Percentiles rank a stretch among this genome's conserved stretches.
Conservation (phyloP, 1,284 basidiomycete species). For the Peniophora sp. region DNA sequence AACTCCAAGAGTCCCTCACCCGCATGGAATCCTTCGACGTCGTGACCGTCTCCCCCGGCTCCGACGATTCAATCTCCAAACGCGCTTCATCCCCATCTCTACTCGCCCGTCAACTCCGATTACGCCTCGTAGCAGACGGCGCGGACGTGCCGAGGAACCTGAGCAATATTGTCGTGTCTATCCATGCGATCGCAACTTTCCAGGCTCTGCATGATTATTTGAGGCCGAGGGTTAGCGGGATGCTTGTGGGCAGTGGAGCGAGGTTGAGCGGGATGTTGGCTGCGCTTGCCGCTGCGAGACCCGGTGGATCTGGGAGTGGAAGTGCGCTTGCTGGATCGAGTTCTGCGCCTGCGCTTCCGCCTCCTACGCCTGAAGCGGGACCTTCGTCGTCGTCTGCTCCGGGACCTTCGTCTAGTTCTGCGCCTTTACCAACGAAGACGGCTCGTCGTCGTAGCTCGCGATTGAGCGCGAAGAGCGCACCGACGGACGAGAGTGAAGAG, state of each 20-base stretch:
- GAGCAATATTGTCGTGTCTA: conserved; percentile 88
- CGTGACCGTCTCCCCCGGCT: conserved; percentile 72
- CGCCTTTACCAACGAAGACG: background rate
- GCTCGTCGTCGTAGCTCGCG: conserved; percentile 75
- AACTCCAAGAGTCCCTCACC: conserved; percentile 88
- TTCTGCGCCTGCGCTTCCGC: conserved; percentile 21
- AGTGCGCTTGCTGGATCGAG: conserved; percentile 17
- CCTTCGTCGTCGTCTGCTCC: conserved; percentile 23
- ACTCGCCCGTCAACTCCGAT: conserved; percentile 80
- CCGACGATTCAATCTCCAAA: conserved; percentile 76
- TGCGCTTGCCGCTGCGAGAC: conserved; percentile 76
- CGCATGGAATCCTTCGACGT: conserved; percentile 94
- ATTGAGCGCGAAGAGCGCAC: conserved; percentile 59
- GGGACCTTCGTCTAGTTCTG: conserved; percentile 8
- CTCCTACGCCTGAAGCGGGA: conserved; percentile 19
- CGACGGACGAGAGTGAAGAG: conserved; percentile 12
- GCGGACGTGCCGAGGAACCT: conserved; percentile 80
- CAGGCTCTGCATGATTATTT: conserved; percentile 93
- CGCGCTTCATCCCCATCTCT: conserved; percentile 74
- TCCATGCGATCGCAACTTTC: conserved; percentile 95
- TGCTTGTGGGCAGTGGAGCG: conserved; percentile 48
- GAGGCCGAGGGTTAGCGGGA: conserved; percentile 80
- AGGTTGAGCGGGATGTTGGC: conserved; percentile 87
- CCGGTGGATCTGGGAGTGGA: conserved; percentile 29
- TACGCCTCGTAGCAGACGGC: conserved; percentile 84